Percentiles rank a stretch among this genome's conserved stretches.
Evolutionary conservation across 2,329 filamentous ascomycete species (phyloP).

Genomic region (Penicillium expansum): DNA sequence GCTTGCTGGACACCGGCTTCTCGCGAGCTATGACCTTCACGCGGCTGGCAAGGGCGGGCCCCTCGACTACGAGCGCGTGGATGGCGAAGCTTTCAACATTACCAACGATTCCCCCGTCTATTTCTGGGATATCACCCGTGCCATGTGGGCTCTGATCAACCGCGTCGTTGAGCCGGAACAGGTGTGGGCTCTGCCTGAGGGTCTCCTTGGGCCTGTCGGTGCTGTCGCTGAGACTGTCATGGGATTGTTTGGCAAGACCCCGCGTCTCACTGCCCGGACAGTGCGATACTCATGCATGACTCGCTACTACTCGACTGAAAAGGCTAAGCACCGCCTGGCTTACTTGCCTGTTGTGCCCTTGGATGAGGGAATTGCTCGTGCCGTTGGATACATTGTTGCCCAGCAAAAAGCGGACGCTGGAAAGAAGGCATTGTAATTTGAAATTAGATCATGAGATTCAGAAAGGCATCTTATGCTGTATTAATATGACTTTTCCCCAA

Average conservation of each 20-base stretch:
- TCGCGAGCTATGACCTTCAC: slow-evolving; percentile 53
- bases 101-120: slow-evolving; percentile 86
- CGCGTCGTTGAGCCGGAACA: slow-evolving; percentile 44
- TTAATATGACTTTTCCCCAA: slow-evolving; percentile 14
- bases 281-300: slow-evolving; percentile 51
- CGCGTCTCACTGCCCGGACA: slow-evolving; percentile 45
- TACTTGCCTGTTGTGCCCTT: slow-evolving; percentile 47
- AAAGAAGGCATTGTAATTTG: slow-evolving; percentile 42
- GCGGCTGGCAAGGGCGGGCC: slow-evolving; percentile 55
- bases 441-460: slow-evolving; percentile 5
- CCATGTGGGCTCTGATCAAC: slow-evolving; percentile 63
- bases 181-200: slow-evolving; percentile 44
- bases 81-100: slow-evolving; percentile 85
- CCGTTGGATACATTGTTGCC: slow-evolving; percentile 44
- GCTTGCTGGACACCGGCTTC: slow-evolving; percentile 71
- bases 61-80: slow-evolving; percentile 70
- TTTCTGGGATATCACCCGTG: slow-evolving; percentile 84
- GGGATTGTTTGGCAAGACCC: slow-evolving; percentile 45
- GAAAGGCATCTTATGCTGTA: slow-evolving; percentile 20
- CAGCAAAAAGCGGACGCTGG: slow-evolving; percentile 31
- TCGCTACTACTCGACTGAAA: slow-evolving; percentile 48
- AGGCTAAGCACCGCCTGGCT: slow-evolving; percentile 46
- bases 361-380: slow-evolving; percentile 47
- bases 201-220: slow-evolving; percentile 41
- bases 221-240: slow-evolving; percentile 43